A percentile compares a stretch with the other conserved stretches of the same genome.
Evolutionary conservation across 805 yeast genomes (phyloP).

Genomic region (Hanseniaspora clermontiae): DNA sequence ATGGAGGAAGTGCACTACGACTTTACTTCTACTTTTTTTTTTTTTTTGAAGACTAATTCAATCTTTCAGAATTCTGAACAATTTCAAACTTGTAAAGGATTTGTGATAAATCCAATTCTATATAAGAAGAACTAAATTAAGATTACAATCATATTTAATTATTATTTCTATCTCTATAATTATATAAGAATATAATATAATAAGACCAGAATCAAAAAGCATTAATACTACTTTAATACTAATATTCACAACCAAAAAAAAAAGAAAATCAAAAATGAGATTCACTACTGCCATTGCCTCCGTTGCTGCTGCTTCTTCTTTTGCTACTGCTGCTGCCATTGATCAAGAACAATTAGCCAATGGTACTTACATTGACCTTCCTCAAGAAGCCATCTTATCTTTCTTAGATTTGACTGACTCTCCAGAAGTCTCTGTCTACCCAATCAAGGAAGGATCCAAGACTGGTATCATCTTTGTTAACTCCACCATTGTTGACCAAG

Average conservation of each 20-base stretch:
- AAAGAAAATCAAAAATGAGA: constrained; percentile 6
- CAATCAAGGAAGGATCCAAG: constrained; percentile 23
- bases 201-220: constrained; percentile 4
- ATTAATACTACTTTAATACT: neutral
- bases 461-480: constrained; percentile 25
- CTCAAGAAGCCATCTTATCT: constrained; percentile 25
- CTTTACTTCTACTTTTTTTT: neutral
- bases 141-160: neutral
- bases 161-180: neutral
- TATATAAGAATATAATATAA: neutral
- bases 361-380: constrained; percentile 16
- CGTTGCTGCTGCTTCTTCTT: neutral
- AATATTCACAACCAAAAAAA: neutral
- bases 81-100: neutral
- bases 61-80: neutral
- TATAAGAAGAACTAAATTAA: neutral
- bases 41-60: neutral
- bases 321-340: constrained; percentile 19
- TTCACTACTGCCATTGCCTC: constrained; percentile 5
- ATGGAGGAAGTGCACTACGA: neutral
- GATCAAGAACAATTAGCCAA: constrained; percentile 14
- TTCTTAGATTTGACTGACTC: constrained; percentile 23
- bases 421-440: constrained; percentile 22
- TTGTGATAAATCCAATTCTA: neutral
- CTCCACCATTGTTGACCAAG: constrained; percentile 23